A percentile compares a stretch with the other conserved stretches of the same genome.
These are phyloP conservation scores for Trypethelium eluteriae DNA, from an alignment of 495 filamentous ascomycete genomes.

Conservation along the genomic window DNA sequence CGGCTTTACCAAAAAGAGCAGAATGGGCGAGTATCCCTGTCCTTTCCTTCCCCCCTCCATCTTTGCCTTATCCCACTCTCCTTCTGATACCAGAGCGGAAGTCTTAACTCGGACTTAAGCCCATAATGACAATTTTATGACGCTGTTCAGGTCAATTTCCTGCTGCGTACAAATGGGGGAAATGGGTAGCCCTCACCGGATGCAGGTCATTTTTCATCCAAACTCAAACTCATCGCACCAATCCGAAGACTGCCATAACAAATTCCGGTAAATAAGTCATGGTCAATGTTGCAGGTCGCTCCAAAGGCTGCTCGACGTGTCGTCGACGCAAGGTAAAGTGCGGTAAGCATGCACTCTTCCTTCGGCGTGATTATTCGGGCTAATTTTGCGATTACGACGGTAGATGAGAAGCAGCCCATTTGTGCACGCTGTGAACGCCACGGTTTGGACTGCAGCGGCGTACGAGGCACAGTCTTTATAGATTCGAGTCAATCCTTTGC, in stretches of 20 bases:
- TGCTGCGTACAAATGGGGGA: constrained; percentile 2
- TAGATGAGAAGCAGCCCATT: constrained; percentile 11
- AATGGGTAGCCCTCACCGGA: background rate
- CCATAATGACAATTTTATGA: no score
- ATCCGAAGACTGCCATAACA: background rate
- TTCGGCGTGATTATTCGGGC: background rate
- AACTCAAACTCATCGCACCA: background rate
- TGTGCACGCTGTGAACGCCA: constrained; percentile 14
- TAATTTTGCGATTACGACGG: background rate
- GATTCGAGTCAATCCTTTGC: constrained; percentile 6
- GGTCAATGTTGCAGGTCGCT: constrained; percentile 1
- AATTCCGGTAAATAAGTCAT: constrained; percentile 2
- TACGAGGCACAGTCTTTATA: constrained; percentile 12
- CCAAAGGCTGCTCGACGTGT: constrained; percentile 12
- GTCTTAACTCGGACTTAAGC: no score
- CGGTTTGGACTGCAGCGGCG: constrained; percentile 12
- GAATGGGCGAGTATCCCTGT: constrained; percentile 7
- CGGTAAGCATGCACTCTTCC: constrained; percentile 1
- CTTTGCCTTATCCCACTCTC: background rate
- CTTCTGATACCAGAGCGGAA: no score
- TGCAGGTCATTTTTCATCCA: background rate
- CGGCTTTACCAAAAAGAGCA: background rate
- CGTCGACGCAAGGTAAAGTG: constrained; percentile 13
- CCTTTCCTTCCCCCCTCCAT: background rate
- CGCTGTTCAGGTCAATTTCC: background rate